These are phyloP conservation scores for Leccinum rimulosum DNA, from an alignment of 768 basidiomycete species.

Conservation along the genomic window DNA sequence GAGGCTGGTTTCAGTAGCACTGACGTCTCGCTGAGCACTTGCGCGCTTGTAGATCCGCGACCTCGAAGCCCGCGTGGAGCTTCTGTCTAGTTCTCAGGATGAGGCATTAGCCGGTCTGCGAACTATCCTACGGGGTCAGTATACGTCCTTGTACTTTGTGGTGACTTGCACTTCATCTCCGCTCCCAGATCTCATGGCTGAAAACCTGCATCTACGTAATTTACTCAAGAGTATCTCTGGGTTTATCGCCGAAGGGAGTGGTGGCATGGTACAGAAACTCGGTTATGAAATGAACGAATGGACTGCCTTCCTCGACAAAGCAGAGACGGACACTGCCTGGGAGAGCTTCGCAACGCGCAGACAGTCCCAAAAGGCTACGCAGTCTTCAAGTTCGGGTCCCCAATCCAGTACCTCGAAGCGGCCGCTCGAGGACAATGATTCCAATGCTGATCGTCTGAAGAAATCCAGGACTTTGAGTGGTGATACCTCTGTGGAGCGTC, in stretches of 20 bases:
- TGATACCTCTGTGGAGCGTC: slow-evolving; percentile 42
- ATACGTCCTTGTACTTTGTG: background rate
- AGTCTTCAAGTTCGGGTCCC: slow-evolving; percentile 28
- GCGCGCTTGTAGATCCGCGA: slow-evolving; percentile 72
- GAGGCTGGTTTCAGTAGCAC: slow-evolving; percentile 14
- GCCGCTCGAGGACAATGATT: slow-evolving; percentile 30
- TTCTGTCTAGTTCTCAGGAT: slow-evolving; percentile 89
- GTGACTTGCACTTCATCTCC: slow-evolving; percentile 4
- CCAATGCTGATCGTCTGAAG: slow-evolving; percentile 41
- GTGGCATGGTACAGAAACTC: slow-evolving; percentile 71
- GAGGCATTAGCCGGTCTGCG: slow-evolving; percentile 82
- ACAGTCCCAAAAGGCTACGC: slow-evolving; percentile 29
- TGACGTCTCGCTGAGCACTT: slow-evolving; percentile 2
- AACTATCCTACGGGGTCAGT: slow-evolving; percentile 72
- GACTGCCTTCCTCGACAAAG: slow-evolving; percentile 75
- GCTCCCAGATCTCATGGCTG: slow-evolving; percentile 73
- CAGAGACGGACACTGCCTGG: slow-evolving; percentile 92
- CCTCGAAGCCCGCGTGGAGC: slow-evolving; percentile 92
- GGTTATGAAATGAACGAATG: slow-evolving; percentile 80
- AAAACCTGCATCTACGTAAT: slow-evolving; percentile 81
- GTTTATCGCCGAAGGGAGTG: slow-evolving; percentile 87
- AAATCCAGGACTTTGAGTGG: slow-evolving; percentile 43
- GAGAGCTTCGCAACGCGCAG: slow-evolving; percentile 83
- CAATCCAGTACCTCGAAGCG: slow-evolving; percentile 22
- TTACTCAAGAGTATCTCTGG: slow-evolving; percentile 71